Evolutionary conservation across 345 rosid genomes (phyloP), one percentile per base, ranked within the genome.

Genomic region (Cardiospermum halicacabum): DNA sequence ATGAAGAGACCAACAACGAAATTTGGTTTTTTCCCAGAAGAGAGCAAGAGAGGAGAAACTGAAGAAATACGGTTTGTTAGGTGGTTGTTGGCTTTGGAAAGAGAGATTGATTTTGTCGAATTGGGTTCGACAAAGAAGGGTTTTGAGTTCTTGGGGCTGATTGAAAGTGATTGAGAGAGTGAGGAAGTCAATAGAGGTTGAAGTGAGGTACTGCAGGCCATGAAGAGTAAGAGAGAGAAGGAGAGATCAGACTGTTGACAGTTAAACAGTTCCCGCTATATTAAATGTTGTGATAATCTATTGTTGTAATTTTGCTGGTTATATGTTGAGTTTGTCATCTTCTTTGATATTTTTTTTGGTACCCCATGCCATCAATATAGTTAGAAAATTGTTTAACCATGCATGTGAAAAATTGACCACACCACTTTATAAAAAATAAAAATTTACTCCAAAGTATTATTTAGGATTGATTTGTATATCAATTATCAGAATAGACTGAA

Each of bases 191-290:
- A 37, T 0, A 66, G 49, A 40, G 71, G 66, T 27, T 53, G 54
- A 60, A 71, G 3, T n/a, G 74, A 50, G 28, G 72, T 63, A 60
- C 51, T 32, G 62, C 21, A 71, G 65, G 87, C 84, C 87, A 82
- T 80, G 71, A 8, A 55, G 19, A 62, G 19, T 25, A 22, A 16
- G 45, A 32, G 5, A 8, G 26, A 37, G 13, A 54, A 40, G 5
- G 48, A 43, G 48, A 43, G 21, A 75, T 63, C 63, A 6, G 65
- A 54, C 76, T 66, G 79, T 54, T 36, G 69, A 26, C 43, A 25
- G 65, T 69, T 50, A 21, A 47, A 18, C 36, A 16, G 24, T 76
- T 60, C 80, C 66, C 62, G 74, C 74, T 75, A 24, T 50, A 12
- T 15, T 28, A 43, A 53, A 47, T 36, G 16, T 34, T 16, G 3